Conservation (phyloP, 176 grass and related monocot species). For the Olyra latifolia region DNA sequence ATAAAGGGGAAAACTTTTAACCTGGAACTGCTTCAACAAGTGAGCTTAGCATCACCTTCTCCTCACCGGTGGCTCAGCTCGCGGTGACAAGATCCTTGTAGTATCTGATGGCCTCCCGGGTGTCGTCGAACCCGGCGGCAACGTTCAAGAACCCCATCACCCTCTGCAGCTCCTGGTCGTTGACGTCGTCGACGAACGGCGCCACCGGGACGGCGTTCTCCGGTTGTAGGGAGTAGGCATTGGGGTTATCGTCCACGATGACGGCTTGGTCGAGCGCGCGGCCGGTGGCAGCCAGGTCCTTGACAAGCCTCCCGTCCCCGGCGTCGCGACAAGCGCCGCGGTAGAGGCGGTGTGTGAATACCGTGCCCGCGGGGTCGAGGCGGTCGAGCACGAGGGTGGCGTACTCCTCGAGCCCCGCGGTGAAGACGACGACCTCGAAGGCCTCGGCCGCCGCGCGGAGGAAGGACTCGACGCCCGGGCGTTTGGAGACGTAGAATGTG, state of each 20-base stretch:
- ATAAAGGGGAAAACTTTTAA: background rate
- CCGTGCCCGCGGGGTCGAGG: constrained; percentile 54
- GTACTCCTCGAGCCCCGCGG: constrained; percentile 69
- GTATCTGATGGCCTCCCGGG: constrained; percentile 60
- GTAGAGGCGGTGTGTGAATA: constrained; percentile 81
- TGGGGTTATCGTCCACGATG: constrained; percentile 93
- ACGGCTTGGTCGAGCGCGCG: constrained; percentile 49
- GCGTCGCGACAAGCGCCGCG: constrained; percentile 64
- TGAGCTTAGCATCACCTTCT: background rate
- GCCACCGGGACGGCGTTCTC: constrained; percentile 69
- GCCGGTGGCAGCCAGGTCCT: constrained; percentile 73
- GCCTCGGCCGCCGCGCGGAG: constrained; percentile 40
- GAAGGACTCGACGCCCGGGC: constrained; percentile 67
- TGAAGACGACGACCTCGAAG: constrained; percentile 87
- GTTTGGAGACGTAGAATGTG: constrained; percentile 81
- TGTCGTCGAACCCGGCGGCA: constrained; percentile 48
- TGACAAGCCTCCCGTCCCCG: constrained; percentile 78
- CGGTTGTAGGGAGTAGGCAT: constrained; percentile 73
- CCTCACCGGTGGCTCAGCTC: background rate
- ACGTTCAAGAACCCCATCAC: constrained; percentile 63
- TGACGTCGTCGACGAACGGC: constrained; percentile 66
- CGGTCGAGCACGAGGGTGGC: constrained; percentile 73
- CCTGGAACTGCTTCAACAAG: background rate
- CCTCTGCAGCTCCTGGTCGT: constrained; percentile 66
- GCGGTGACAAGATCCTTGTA: constrained; percentile 33